A percentile compares a stretch with the other conserved stretches of the same genome.
phyloP scores from a whole-genome alignment of 768 basidiomycete species.

The Calocera cornea region DNA sequence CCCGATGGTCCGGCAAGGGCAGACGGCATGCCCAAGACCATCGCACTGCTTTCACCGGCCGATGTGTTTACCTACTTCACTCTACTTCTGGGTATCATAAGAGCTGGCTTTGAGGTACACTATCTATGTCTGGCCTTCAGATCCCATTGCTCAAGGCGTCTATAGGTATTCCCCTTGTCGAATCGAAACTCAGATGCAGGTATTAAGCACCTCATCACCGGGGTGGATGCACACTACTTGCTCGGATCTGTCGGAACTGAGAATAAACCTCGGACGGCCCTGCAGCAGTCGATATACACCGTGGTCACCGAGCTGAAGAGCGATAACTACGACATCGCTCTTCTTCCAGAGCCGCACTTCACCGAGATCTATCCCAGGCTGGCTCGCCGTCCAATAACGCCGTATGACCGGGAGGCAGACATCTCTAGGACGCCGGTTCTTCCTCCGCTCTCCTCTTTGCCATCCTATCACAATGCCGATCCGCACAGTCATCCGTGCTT shows the following conservation, averaged over 20 bases:
- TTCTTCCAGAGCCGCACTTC: background rate
- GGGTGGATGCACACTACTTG: background rate
- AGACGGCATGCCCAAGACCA: background rate
- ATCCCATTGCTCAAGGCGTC: background rate
- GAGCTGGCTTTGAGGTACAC: slow-evolving; percentile 1
- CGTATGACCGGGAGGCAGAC: background rate
- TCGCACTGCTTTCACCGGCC: background rate
- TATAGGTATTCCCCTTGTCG: background rate
- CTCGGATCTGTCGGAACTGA: background rate
- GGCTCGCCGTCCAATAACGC: background rate
- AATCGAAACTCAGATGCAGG: background rate
- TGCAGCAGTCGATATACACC: background rate
- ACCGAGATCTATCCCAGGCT: background rate
- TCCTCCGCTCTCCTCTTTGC: background rate
- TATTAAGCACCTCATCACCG: background rate
- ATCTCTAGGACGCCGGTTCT: background rate
- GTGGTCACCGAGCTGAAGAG: background rate
- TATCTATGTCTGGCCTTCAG: background rate
- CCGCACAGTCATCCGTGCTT: background rate
- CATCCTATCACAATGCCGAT: background rate
- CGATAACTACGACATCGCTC: background rate
- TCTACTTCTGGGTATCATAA: background rate
- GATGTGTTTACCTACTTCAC: background rate
- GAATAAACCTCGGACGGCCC: background rate
- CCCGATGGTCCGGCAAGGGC: background rate